Base-by-base conservation (phyloP, 305 asterid genomes). In the Solanum aculeatissimum region DNA sequence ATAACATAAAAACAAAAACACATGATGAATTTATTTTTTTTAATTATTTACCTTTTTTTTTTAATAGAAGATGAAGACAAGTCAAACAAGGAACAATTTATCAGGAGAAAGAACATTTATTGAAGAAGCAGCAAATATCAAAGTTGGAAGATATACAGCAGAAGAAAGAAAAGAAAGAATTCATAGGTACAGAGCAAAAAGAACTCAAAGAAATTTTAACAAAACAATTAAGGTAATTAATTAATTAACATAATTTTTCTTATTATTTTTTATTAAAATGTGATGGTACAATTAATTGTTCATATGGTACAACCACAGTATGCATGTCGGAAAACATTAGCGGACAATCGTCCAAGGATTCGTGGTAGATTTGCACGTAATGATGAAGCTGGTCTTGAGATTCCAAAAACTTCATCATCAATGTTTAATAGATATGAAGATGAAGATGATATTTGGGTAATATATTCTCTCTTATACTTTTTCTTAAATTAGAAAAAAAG, bases 361-460 rank as follows among this genome's bases (percentile, higher is more conserved):
- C 98, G 97, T 70, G 99, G 99, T 86, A 90, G 99, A 62, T 96
- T 96, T 80, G 98, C 96, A 2, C 91, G 98, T 9, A 94, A 93
- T 27, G 98, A 93, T 71, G 99, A 95, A 78, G 88, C 91, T 72
- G 92, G 88, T 57, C 10, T 35, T 29, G 98, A 93, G 86, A 90
- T 89, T 87, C 93, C 93, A 5, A 93, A 91, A 87, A 89, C 95
- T 77, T 88, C 95, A 60, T 66, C 47, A 66, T 66, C 15, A 66
- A 82, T 78, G 85, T 92, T 53, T 83, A 87, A 86, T 62, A 86
- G 92, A 90, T 94, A 71, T 86, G 93, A 89, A 88, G 94, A 93
- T 43, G 95, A 93, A 78, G 94, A 93, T 90, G 93, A 93, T 85
- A 89, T 90, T 87, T 93, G 97, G 97, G 99, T 96, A 94, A 91